These are phyloP conservation scores for Francoa sonchifolia DNA, from an alignment of 441 rosid species.

Conservation along the genomic window DNA sequence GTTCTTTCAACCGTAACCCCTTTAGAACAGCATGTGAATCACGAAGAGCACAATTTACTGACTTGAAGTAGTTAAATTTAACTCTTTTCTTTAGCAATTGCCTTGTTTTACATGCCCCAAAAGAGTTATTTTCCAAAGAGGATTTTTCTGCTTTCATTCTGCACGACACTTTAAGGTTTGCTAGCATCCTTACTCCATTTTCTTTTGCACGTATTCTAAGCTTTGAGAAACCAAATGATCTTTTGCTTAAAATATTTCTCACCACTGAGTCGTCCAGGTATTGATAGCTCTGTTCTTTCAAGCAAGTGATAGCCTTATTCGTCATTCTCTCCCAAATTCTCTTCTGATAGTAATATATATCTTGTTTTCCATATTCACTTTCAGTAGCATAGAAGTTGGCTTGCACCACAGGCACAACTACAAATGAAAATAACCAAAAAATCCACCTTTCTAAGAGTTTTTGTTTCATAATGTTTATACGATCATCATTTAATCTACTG, in stretches of 20 bases:
- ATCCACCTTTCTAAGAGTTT: constrained; percentile 53
- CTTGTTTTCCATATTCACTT: constrained; percentile 58
- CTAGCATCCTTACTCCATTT: constrained; percentile 56
- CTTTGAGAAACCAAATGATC: constrained; percentile 55
- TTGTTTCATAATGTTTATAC: constrained; percentile 19
- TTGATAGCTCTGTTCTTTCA: constrained; percentile 29
- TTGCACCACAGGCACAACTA: constrained; percentile 57
- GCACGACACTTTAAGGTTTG: constrained; percentile 54
- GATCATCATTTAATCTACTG: constrained; percentile 14
- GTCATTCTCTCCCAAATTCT: constrained; percentile 51
- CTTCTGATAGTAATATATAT: constrained; percentile 53
- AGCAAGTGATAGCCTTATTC: constrained; percentile 23
- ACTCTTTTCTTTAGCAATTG: neutral
- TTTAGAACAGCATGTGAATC: constrained; percentile 62
- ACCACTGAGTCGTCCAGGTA: constrained; percentile 33
- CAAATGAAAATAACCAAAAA: constrained; percentile 59
- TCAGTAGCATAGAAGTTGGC: constrained; percentile 78
- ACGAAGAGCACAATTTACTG: constrained; percentile 51
- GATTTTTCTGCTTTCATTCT: constrained; percentile 17
- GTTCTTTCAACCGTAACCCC: constrained; percentile 53
- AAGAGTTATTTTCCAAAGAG: constrained; percentile 7
- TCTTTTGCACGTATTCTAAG: constrained; percentile 63
- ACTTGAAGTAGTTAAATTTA: constrained; percentile 20
- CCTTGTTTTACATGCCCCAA: constrained; percentile 11
- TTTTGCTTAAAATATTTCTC: constrained; percentile 23